Conservation (phyloP, 192 early-diverging fungal species). For the Diversispora eburnea region DNA sequence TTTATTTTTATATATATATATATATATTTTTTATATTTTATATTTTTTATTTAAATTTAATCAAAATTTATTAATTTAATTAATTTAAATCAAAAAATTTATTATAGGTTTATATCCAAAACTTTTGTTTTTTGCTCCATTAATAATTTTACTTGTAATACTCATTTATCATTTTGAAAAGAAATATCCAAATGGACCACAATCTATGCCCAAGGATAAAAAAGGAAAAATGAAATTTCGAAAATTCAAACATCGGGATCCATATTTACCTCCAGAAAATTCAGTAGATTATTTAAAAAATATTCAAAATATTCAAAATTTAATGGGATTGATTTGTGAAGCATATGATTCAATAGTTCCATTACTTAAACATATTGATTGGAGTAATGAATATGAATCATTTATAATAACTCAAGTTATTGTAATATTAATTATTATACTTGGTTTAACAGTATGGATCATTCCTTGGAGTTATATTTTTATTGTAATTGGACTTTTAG, state of each 20-base stretch:
- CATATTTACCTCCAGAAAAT: slow-evolving; percentile 22
- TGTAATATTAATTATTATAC: slow-evolving; percentile 33
- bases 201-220: slow-evolving; percentile 13
- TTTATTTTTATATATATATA: neutral
- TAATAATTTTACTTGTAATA: slow-evolving; percentile 21
- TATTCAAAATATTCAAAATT: slow-evolving; percentile 72
- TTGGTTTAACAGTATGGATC: slow-evolving; percentile 36
- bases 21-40: neutral
- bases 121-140: slow-evolving; percentile 34
- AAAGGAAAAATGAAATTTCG: slow-evolving; percentile 27
- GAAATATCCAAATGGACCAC: slow-evolving; percentile 22
- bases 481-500: slow-evolving; percentile 43
- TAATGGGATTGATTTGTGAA: slow-evolving; percentile 62
- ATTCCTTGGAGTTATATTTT: slow-evolving; percentile 49
- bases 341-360: slow-evolving; percentile 45
- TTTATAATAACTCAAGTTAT: slow-evolving; percentile 44
- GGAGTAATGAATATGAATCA: slow-evolving; percentile 47
- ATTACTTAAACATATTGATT: slow-evolving; percentile 47
- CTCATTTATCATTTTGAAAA: slow-evolving; percentile 27
- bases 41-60: too few species aligned
- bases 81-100: neutral
- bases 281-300: slow-evolving; percentile 65
- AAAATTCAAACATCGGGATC: slow-evolving; percentile 11
- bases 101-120: slow-evolving; percentile 35
- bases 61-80: too few species aligned